A percentile compares a stretch with the other conserved stretches of the same genome.
Evolutionary conservation across 2,329 filamentous ascomycete species (phyloP).

Genomic region (Nemania sp.): DNA sequence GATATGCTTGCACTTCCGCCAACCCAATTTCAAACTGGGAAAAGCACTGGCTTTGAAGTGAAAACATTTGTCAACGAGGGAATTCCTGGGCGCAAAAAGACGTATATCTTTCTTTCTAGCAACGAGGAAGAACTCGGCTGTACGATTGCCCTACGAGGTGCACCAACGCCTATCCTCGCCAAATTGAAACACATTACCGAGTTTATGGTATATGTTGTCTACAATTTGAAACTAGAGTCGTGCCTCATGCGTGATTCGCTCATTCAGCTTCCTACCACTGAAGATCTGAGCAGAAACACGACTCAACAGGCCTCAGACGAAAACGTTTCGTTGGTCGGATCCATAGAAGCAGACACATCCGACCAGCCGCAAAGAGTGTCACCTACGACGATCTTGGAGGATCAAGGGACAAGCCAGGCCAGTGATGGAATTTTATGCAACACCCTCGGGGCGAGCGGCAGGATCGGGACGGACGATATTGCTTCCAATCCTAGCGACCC

Average conservation of each 20-base stretch:
- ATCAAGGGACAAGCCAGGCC: conserved; percentile 28
- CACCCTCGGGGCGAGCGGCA: not conserved
- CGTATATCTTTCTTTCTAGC: conserved; percentile 92
- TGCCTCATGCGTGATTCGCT: conserved; percentile 93
- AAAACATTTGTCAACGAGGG: conserved; percentile 88
- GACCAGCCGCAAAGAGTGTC: conserved; percentile 29
- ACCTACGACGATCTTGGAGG: conserved; percentile 30
- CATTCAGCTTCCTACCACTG: conserved; percentile 73
- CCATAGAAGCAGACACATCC: conserved; percentile 17
- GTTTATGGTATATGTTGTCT: conserved; percentile 99
- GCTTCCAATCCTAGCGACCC: conserved; percentile 10
- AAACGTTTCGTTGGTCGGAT: conserved; percentile 42
- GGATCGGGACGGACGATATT: conserved; percentile 20
- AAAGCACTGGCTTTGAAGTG: conserved; percentile 87
- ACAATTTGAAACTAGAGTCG: conserved; percentile 94
- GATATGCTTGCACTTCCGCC: conserved; percentile 80
- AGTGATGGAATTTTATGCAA: conserved; percentile 28
- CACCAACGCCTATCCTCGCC: conserved; percentile 68
- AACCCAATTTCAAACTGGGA: conserved; percentile 72
- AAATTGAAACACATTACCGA: conserved; percentile 93
- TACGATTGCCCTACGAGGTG: conserved; percentile 88
- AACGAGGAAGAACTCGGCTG: conserved; percentile 89
- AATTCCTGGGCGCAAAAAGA: conserved; percentile 78
- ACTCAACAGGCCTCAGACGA: conserved; percentile 42
- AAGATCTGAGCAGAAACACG: conserved; percentile 48